Evolutionary conservation across 2,329 filamentous ascomycete genomes (phyloP), one percentile per base, ranked within the genome.

Genomic region (Chrysoporthe cubensis): DNA sequence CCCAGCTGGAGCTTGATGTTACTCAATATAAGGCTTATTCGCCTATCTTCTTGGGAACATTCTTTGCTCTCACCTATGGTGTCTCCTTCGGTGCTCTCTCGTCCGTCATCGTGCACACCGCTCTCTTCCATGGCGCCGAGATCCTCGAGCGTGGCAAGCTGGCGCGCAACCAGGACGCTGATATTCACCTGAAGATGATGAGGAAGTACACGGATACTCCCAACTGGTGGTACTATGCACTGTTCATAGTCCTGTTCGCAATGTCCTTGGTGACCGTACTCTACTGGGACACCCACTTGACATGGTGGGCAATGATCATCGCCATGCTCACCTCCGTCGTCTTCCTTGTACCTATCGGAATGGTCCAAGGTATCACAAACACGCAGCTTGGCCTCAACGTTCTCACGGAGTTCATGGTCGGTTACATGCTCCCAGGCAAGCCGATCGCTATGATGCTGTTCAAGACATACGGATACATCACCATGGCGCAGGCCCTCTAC

Each of bases 391-490:
- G 81, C 4, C 74, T 85, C 11, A 85, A 86, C 66, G 83, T 86
- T 42, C 75, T 85, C 59, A 83, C 82, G 1, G 82, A 84, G 71
- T 84, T 84, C 70, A 79, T 87, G 42, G 76, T 83, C 37, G 84
- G 84, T 3, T 86, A 85, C 71, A 83, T 85, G 75, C 81, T 82
- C 54, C 83, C 83, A 0, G 84, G 84, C 8, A 75, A 76, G 5
- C 83, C 84, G 1, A 78, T 86, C 65, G 83, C 82, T 3, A 81
- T 85, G 76, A 86, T 86, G 83, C 74, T 85, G 50, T 85, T 85
- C 78, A 85, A 85, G 73, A 83, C 80, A 0, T 85, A 81, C 59
- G 81, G 82, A 16, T 84, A 84, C 64, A 83, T 84, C 62, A 80
- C 77, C 62, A 82, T 83, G 81, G 76, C 72, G 21, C 78, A 82